Conservation (phyloP, 2,329 filamentous ascomycete genomes). For the Epichloe hybrida region DNA sequence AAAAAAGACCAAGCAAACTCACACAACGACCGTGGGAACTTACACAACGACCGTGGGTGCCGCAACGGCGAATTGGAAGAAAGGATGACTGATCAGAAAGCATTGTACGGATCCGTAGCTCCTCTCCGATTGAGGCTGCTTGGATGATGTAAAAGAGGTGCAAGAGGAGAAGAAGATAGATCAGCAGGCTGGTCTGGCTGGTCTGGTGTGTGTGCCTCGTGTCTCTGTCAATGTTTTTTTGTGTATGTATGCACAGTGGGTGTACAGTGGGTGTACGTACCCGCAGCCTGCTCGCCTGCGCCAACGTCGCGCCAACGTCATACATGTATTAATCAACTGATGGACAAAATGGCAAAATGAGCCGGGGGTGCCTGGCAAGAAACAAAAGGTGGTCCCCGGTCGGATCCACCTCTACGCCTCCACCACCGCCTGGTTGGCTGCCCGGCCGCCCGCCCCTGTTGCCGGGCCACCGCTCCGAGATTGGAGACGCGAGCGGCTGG, state of each 20-base stretch:
- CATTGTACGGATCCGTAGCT: not conserved
- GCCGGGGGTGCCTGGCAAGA: not conserved
- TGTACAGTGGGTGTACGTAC: too few species aligned
- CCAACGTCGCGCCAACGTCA: too few species aligned
- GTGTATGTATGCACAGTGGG: too few species aligned
- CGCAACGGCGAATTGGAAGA: not conserved
- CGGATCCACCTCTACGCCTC: not conserved
- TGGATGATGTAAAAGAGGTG: not conserved
- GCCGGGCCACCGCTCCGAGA: slow-evolving; percentile 6
- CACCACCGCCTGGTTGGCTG: not conserved
- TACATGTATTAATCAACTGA: too few species aligned
- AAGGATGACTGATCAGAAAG: not conserved
- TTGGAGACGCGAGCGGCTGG: not conserved
- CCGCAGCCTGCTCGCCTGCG: too few species aligned
- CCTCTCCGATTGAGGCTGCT: not conserved
- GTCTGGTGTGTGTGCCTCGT: too few species aligned
- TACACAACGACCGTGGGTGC: slow-evolving; percentile 2
- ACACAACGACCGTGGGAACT: slow-evolving; percentile 1
- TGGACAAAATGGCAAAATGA: too few species aligned
- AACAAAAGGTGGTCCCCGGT: too few species aligned
- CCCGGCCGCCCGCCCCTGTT: slow-evolving; percentile 1
- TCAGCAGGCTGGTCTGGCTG: too few species aligned
- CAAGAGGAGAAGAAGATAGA: too few species aligned
- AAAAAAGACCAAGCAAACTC: not conserved
- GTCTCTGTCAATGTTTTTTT: too few species aligned